Evolutionary conservation across 2,329 filamentous ascomycete species (phyloP).

Genomic region (Neonectria sp.): DNA sequence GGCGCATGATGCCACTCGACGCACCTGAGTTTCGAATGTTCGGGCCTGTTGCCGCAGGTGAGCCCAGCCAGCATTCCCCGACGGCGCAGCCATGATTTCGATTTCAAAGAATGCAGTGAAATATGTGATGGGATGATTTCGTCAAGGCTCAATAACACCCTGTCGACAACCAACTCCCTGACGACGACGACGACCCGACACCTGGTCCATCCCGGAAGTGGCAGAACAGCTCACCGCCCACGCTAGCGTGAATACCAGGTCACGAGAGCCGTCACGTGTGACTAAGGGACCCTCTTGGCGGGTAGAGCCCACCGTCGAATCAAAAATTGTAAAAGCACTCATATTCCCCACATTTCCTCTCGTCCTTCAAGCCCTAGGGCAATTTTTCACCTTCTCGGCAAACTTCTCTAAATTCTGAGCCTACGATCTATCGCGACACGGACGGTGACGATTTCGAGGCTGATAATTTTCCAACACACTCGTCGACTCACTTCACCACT

Average conservation of each 20-base stretch:
- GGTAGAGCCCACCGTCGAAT: constrained; percentile 47
- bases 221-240: constrained; percentile 51
- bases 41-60: constrained; percentile 95
- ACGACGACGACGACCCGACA: constrained; percentile 41
- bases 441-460: constrained; percentile 54
- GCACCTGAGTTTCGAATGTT: constrained; percentile 89
- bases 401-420: constrained; percentile 54
- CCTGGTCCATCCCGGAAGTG: constrained; percentile 39
- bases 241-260: neutral
- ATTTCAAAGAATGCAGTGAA: constrained; percentile 15
- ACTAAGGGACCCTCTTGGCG: neutral
- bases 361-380: constrained; percentile 56
- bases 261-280: constrained; percentile 47
- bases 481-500: constrained; percentile 59
- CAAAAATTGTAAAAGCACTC: constrained; percentile 47
- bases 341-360: constrained; percentile 39
- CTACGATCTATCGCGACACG: constrained; percentile 53
- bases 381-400: constrained; percentile 56
- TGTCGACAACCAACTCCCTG: constrained; percentile 42
- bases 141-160: constrained; percentile 27
- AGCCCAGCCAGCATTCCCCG: constrained; percentile 82
- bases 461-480: constrained; percentile 54
- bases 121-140: constrained; percentile 35
- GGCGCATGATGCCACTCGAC: constrained; percentile 42
- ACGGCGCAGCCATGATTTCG: constrained; percentile 65